phyloP scores from a whole-genome alignment of 164 flowering plant genomes.

The Malania oleifera region DNA sequence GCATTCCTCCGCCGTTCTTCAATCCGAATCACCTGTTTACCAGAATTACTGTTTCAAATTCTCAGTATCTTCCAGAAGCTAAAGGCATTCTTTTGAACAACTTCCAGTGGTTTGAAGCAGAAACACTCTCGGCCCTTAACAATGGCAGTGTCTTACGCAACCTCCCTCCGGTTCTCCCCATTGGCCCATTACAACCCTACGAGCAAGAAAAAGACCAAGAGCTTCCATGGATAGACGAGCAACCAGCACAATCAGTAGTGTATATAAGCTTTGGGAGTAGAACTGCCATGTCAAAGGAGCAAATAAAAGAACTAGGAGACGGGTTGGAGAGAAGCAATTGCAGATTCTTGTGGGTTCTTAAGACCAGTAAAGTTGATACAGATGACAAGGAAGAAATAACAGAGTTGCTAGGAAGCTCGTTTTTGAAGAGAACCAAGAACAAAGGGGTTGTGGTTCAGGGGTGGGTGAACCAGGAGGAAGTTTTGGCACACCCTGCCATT shows the following conservation, averaged over 20 bases:
- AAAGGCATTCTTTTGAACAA: slow-evolving; percentile 28
- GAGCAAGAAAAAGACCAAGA: slow-evolving; percentile 2
- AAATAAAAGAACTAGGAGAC: slow-evolving; percentile 24
- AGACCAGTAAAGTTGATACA: slow-evolving; percentile 23
- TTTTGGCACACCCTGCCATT: slow-evolving; percentile 23
- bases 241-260: slow-evolving; percentile 25
- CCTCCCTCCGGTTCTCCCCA: slow-evolving; percentile 19
- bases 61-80: slow-evolving; percentile 4
- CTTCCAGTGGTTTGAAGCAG: slow-evolving; percentile 18
- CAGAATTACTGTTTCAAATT: not conserved
- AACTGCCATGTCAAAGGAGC: slow-evolving; percentile 23
- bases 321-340: slow-evolving; percentile 24
- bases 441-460: slow-evolving; percentile 24
- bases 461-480: slow-evolving; percentile 32
- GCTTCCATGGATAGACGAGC: slow-evolving; percentile 28
- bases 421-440: slow-evolving; percentile 14
- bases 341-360: slow-evolving; percentile 34
- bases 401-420: slow-evolving; percentile 14
- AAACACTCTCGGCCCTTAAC: slow-evolving; percentile 22
- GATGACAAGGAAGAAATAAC: slow-evolving; percentile 22
- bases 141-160: slow-evolving; percentile 6
- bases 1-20: slow-evolving; percentile 25
- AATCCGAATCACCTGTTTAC: slow-evolving; percentile 15
- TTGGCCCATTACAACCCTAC: slow-evolving; percentile 24
- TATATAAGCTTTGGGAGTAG: slow-evolving; percentile 34